Conservation (phyloP, 306 rosid species). For the Calophaca sinica region DNA sequence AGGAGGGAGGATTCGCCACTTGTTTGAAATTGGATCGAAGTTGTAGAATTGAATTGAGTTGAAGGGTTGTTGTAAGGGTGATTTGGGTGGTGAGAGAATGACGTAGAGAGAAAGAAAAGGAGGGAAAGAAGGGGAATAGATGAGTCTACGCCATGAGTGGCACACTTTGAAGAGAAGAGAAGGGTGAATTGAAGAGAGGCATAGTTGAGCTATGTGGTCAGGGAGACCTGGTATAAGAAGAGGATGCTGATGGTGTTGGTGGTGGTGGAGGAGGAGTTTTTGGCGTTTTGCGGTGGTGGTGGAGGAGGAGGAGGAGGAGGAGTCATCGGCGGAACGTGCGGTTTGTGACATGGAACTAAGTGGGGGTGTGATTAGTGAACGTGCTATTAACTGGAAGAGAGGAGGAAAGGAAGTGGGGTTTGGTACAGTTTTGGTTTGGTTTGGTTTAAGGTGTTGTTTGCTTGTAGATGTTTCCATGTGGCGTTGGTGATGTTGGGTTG, state of each 20-base stretch:
- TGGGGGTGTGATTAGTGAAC: neutral
- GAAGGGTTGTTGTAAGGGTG: neutral
- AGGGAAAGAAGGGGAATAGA: conserved; percentile 77
- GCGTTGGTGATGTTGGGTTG: neutral
- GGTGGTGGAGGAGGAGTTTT: conserved; percentile 2
- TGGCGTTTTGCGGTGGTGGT: conserved; percentile 42
- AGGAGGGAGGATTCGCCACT: conserved; percentile 62
- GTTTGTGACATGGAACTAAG: conserved; percentile 29
- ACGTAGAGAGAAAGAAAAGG: conserved; percentile 76
- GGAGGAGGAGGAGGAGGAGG: neutral
- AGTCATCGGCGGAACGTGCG: neutral
- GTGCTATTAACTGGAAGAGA: no score
- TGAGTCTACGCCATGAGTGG: conserved; percentile 77
- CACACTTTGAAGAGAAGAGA: conserved; percentile 61
- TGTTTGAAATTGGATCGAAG: conserved; percentile 71
- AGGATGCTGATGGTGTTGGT: neutral
- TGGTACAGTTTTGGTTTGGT: neutral
- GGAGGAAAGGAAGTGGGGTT: conserved; percentile 1
- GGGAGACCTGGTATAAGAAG: conserved; percentile 77
- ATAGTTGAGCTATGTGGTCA: conserved; percentile 72
- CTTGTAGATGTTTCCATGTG: conserved; percentile 23
- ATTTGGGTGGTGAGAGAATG: conserved; percentile 42
- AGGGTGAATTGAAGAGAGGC: conserved; percentile 61
- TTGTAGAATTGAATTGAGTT: conserved; percentile 48
- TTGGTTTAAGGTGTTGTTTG: conserved; percentile 27